Base-by-base conservation (phyloP, 306 rosid species). In the Comarum palustre region DNA sequence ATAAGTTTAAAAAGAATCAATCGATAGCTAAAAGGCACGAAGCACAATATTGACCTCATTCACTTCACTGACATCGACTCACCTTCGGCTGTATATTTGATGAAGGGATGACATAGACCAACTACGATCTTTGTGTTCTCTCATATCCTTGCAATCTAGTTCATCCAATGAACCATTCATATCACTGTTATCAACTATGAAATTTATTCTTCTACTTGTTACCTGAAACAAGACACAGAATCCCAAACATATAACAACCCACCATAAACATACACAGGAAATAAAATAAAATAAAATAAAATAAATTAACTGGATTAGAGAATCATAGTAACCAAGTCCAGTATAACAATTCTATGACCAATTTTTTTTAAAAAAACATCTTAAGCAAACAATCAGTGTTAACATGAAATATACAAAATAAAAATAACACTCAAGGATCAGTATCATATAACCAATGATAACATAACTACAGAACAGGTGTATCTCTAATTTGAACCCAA, bases 51-150 rank as follows among this genome's bases (percentile, higher is more conserved):
- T 55, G 16, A 51, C 14, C 64, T 65, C 64, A 70, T 47, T 55
- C 68, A 60, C 62, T 73, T 87, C 78, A 6, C 20, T 14, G 34
- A 29, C 20, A 52, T 64, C 62, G 34, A 60, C 75, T 88, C 81
- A 94, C 99, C 99, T 91, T 55, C 97, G 87, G 80, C 99, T 89
- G 81, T 89, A 88, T 59, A 94, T 90, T 83, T 94, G 99, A 87
- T 89, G 97, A 81, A 94, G 93, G 75, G 96, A 83, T 50, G 92
- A 85, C 82, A 89, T 85, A 77, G 77, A 79, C 99, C 97, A 94
- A 84, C 96, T 90, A 61, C 86, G 93, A 65, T 91, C 90, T 85
- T 91, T 94, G 80, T 84, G 90, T 78, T 77, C 83, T 73, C 72
- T 78, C 65, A 68, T 57, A 69, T 77, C 84, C 63, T 19, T 76